Evolutionary conservation across 2,329 filamentous ascomycete species (phyloP).

Genomic region (Penicillium hordei): DNA sequence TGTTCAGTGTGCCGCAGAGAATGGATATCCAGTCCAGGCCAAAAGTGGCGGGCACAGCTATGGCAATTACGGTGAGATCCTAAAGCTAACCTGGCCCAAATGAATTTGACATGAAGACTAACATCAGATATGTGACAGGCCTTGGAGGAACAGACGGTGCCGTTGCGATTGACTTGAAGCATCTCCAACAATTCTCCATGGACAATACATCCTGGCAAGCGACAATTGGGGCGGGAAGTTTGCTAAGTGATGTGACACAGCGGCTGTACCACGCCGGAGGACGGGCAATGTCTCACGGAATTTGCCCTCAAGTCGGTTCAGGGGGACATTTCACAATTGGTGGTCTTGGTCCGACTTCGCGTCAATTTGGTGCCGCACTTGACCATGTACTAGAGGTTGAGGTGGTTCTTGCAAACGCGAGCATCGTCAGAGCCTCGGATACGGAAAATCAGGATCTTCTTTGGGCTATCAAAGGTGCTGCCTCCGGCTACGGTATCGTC

Average conservation of each 20-base stretch:
- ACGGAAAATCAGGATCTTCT: slow-evolving; percentile 35
- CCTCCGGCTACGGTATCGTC: slow-evolving; percentile 40
- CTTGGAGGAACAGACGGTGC: slow-evolving; percentile 29
- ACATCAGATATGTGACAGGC: not conserved
- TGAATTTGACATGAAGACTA: not conserved
- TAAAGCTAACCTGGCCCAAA: not conserved
- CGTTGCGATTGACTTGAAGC: slow-evolving; percentile 32
- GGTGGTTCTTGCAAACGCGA: slow-evolving; percentile 48
- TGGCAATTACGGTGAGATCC: slow-evolving; percentile 46
- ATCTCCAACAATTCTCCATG: slow-evolving; percentile 35
- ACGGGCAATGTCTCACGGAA: slow-evolving; percentile 38
- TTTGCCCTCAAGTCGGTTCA: slow-evolving; percentile 36
- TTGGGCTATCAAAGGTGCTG: slow-evolving; percentile 40
- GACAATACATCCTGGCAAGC: slow-evolving; percentile 32
- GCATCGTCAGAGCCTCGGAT: slow-evolving; percentile 32
- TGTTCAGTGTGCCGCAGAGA: slow-evolving; percentile 47
- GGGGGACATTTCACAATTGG: slow-evolving; percentile 42
- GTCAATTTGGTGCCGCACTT: slow-evolving; percentile 52
- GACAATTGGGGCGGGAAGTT: slow-evolving; percentile 37
- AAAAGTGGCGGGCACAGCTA: slow-evolving; percentile 58
- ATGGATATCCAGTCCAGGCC: slow-evolving; percentile 50
- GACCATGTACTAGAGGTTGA: slow-evolving; percentile 51
- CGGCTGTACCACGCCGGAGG: slow-evolving; percentile 29
- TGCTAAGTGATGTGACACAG: slow-evolving; percentile 22
- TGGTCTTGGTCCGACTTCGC: slow-evolving; percentile 40